Conservation (phyloP, 495 filamentous ascomycete genomes). For the Aspergillus wentii region DNA sequence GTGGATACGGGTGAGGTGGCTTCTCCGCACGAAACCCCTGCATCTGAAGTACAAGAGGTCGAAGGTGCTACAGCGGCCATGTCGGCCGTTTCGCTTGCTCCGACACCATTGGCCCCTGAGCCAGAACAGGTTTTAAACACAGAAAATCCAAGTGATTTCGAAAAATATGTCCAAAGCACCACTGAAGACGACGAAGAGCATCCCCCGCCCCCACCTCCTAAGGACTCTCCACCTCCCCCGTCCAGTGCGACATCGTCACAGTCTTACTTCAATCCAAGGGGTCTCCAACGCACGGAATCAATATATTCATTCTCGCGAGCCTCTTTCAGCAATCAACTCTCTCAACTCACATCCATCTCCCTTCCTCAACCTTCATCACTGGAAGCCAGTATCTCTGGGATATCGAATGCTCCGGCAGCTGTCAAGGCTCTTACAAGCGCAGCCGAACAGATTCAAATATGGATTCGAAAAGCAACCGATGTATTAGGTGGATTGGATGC, state of each 20-base stretch:
- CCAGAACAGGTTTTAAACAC: slow-evolving; percentile 5
- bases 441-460: slow-evolving; percentile 84
- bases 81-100: slow-evolving; percentile 26
- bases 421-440: slow-evolving; percentile 71
- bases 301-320: slow-evolving; percentile 85
- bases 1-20: too few species aligned
- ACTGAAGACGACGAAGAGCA: slow-evolving; percentile 30
- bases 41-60: slow-evolving; percentile 3
- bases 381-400: slow-evolving; percentile 73
- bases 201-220: slow-evolving; percentile 35
- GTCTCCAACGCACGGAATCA: slow-evolving; percentile 61
- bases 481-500: slow-evolving; percentile 81
- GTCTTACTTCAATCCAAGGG: slow-evolving; percentile 47
- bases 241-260: slow-evolving; percentile 39
- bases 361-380: slow-evolving; percentile 79
- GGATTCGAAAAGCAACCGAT: slow-evolving; percentile 86
- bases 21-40: too few species aligned
- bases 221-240: slow-evolving; percentile 31
- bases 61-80: slow-evolving; percentile 20
- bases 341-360: slow-evolving; percentile 77
- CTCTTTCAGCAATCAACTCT: slow-evolving; percentile 86
- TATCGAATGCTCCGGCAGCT: slow-evolving; percentile 74
- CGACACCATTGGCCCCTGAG: slow-evolving; percentile 18
- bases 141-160: slow-evolving; percentile 34
- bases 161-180: slow-evolving; percentile 42